Conservation (phyloP, 2,329 filamentous ascomycete species). For the Thermoascus crustaceus region DNA sequence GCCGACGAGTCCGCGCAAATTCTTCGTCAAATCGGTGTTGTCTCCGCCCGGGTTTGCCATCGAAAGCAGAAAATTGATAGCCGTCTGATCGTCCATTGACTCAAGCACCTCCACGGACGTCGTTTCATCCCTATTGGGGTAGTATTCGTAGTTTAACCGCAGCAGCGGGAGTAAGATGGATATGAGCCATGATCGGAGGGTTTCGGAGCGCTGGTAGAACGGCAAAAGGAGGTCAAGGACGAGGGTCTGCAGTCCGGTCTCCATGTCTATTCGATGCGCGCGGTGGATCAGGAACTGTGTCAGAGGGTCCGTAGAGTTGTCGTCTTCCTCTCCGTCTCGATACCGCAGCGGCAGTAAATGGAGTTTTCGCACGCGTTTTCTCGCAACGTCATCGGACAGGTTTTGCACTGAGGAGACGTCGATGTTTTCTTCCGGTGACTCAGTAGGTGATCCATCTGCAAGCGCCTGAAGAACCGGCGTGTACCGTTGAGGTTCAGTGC, state of each 20-base stretch:
- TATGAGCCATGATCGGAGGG: slow-evolving; percentile 52
- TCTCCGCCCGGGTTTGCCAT: slow-evolving; percentile 29
- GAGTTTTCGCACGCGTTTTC: slow-evolving; percentile 45
- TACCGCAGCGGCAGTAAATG: slow-evolving; percentile 43
- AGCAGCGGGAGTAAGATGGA: slow-evolving; percentile 52
- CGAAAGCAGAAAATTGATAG: slow-evolving; percentile 47
- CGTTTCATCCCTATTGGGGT: slow-evolving; percentile 40
- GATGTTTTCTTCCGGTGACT: slow-evolving; percentile 25
- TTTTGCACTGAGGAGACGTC: slow-evolving; percentile 41
- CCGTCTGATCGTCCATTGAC: slow-evolving; percentile 42
- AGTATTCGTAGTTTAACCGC: slow-evolving; percentile 55
- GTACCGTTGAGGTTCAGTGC: slow-evolving; percentile 44
- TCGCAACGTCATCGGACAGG: slow-evolving; percentile 42
- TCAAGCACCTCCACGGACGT: slow-evolving; percentile 47
- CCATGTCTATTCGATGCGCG: slow-evolving; percentile 50
- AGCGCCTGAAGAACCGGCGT: slow-evolving; percentile 41
- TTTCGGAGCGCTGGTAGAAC: slow-evolving; percentile 47
- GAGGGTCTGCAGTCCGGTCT: slow-evolving; percentile 51
- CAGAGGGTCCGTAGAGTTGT: slow-evolving; percentile 41
- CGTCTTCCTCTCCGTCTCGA: slow-evolving; percentile 35
- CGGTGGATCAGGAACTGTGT: slow-evolving; percentile 53
- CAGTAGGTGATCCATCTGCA: slow-evolving; percentile 23
- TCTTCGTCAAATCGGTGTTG: slow-evolving; percentile 39
- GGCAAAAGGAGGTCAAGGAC: slow-evolving; percentile 49
- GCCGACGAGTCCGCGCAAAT: slow-evolving; percentile 51